These are phyloP conservation scores for Thielaviopsis musarum DNA, from an alignment of 2,329 filamentous ascomycete genomes.

Conservation along the genomic window DNA sequence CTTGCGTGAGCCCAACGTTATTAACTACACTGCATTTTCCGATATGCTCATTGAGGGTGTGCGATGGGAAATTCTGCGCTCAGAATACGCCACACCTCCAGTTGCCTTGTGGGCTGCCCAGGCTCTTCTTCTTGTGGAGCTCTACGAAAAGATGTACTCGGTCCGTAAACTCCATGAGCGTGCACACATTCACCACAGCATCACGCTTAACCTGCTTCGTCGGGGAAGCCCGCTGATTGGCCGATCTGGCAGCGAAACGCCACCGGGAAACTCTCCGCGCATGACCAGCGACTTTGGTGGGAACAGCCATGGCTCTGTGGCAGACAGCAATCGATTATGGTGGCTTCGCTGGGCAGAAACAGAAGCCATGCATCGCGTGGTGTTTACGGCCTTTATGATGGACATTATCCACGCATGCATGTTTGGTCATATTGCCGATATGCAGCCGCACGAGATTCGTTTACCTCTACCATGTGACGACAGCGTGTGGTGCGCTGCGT, in stretches of 20 bases:
- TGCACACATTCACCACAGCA: constrained; percentile 78
- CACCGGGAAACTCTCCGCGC: constrained; percentile 32
- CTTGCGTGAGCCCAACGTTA: constrained; percentile 40
- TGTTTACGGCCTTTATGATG: constrained; percentile 79
- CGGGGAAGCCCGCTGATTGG: constrained; percentile 76
- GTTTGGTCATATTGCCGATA: constrained; percentile 79
- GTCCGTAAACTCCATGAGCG: constrained; percentile 69
- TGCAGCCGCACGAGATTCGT: constrained; percentile 81
- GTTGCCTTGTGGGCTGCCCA: constrained; percentile 83
- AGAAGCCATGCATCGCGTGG: constrained; percentile 71
- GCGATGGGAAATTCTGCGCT: constrained; percentile 69
- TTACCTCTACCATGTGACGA: constrained; percentile 78
- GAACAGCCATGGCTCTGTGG: neutral
- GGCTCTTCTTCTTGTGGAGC: constrained; percentile 63
- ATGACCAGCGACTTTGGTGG: constrained; percentile 18
- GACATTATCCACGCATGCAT: constrained; percentile 82
- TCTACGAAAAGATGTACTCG: constrained; percentile 86
- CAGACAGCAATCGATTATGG: constrained; percentile 27
- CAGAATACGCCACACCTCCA: constrained; percentile 66
- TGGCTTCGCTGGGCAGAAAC: constrained; percentile 84
- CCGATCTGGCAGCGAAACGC: constrained; percentile 60
- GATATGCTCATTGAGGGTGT: constrained; percentile 52
- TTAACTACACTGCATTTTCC: constrained; percentile 30
- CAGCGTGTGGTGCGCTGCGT: constrained; percentile 67
- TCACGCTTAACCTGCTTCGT: constrained; percentile 69